These are phyloP conservation scores for Pseudogymnoascus sp. DNA, from an alignment of 2,329 filamentous ascomycete genomes.

Conservation along the genomic window DNA sequence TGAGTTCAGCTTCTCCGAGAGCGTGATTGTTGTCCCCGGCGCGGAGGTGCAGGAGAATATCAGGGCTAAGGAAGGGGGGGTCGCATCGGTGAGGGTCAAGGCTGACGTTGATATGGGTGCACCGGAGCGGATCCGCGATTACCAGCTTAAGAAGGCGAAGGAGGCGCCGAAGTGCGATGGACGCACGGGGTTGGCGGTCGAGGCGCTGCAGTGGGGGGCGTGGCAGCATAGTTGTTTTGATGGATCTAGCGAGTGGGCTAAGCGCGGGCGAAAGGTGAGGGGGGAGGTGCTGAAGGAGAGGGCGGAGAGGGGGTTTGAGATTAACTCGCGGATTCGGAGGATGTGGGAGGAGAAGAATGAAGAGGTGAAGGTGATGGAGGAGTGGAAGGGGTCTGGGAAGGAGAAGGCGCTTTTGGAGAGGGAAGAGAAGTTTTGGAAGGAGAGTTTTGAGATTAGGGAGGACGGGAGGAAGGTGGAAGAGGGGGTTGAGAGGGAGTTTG, in stretches of 20 bases:
- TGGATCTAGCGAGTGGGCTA: background rate
- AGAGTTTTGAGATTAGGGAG: constrained; percentile 6
- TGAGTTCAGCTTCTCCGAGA: background rate
- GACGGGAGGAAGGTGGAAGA: background rate
- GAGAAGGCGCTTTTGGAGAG: background rate
- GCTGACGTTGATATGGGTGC: background rate
- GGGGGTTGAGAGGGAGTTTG: background rate
- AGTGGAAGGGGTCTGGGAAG: background rate
- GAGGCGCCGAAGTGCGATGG: background rate
- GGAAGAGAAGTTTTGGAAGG: background rate
- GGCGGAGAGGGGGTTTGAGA: constrained; percentile 26
- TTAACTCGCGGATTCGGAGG: background rate
- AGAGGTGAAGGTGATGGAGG: background rate
- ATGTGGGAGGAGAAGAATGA: background rate
- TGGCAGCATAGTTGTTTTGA: constrained; percentile 2
- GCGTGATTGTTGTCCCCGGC: background rate
- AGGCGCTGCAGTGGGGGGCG: background rate
- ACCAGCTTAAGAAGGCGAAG: background rate
- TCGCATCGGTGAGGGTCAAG: background rate
- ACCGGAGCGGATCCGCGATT: background rate
- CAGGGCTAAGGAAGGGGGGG: background rate
- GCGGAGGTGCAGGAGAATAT: background rate
- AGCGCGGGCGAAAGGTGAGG: constrained; percentile 36
- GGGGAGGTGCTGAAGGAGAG: constrained; percentile 43
- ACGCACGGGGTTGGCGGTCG: background rate